Conservation (phyloP, 176 grass and related monocot species). For the Carex pumila region DNA sequence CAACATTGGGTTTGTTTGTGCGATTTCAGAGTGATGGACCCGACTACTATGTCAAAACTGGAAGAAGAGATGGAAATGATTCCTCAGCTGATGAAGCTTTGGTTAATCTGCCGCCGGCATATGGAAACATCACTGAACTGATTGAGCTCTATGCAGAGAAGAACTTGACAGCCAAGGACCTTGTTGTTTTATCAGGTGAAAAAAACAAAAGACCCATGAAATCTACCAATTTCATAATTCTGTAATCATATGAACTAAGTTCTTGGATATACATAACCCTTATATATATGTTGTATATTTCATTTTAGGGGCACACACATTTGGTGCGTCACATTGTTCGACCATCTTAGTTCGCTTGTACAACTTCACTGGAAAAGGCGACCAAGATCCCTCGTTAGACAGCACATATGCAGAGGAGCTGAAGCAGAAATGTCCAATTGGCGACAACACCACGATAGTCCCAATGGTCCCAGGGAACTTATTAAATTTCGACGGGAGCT, state of each 20-base stretch:
- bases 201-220: too few relatives aligned
- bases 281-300: neutral
- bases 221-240: too few relatives aligned
- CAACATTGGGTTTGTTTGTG: neutral
- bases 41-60: constrained; percentile 9
- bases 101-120: constrained; percentile 24
- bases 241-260: too few relatives aligned
- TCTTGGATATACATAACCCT: too few relatives aligned
- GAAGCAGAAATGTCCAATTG: constrained; percentile 1
- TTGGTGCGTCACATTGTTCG: constrained; percentile 50
- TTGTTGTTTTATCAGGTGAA: constrained; percentile 49
- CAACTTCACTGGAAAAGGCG: constrained; percentile 43
- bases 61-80: constrained; percentile 45
- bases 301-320: constrained; percentile 39
- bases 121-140: constrained; percentile 42
- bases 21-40: neutral
- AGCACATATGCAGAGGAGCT: constrained; percentile 19
- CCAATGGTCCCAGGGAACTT: neutral
- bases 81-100: constrained; percentile 30
- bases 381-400: constrained; percentile 39
- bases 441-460: neutral
- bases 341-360: constrained; percentile 40
- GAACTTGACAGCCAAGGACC: constrained; percentile 61
- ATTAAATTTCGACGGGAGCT: too few relatives aligned
- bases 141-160: constrained; percentile 31